Percentiles rank a stretch among this genome's conserved stretches.
Evolutionary conservation across 345 rosid species (phyloP).

Genomic region (Excoecaria cochinchinensis): DNA sequence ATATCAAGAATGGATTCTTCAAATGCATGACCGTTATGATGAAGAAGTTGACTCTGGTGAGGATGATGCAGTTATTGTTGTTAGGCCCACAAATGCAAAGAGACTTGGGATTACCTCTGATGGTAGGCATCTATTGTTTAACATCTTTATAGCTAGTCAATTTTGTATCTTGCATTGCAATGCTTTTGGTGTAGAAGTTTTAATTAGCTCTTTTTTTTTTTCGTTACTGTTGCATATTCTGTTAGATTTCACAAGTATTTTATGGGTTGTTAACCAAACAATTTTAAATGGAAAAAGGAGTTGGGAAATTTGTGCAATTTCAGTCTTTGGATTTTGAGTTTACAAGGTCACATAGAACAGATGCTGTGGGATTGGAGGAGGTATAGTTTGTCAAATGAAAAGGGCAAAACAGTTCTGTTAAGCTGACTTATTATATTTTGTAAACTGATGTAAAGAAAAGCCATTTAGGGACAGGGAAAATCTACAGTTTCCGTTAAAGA

Average conservation of each 20-base stretch:
- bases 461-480: neutral
- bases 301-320: neutral
- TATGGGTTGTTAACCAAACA: slow-evolving; percentile 11
- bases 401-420: no score
- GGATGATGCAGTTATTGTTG: slow-evolving; percentile 50
- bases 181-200: neutral
- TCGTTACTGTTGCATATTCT: neutral
- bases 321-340: neutral
- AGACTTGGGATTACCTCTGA: slow-evolving; percentile 53
- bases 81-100: slow-evolving; percentile 45
- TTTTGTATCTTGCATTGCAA: neutral
- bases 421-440: no score
- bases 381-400: no score
- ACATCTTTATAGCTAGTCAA: neutral
- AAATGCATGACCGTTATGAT: slow-evolving; percentile 65
- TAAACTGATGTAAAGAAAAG: no score
- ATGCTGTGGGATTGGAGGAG: no score
- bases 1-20: slow-evolving; percentile 61
- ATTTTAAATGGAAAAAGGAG: neutral
- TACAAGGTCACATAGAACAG: neutral
- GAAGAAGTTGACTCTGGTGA: slow-evolving; percentile 54
- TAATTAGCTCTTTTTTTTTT: slow-evolving; percentile 1
- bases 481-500: neutral
- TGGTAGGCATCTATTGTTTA: slow-evolving; percentile 39
- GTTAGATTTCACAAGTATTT: neutral